A percentile compares a stretch with the other conserved stretches of the same genome.
phyloP scores from a whole-genome alignment of 1,284 basidiomycete genomes.

The Mycena citricolor region DNA sequence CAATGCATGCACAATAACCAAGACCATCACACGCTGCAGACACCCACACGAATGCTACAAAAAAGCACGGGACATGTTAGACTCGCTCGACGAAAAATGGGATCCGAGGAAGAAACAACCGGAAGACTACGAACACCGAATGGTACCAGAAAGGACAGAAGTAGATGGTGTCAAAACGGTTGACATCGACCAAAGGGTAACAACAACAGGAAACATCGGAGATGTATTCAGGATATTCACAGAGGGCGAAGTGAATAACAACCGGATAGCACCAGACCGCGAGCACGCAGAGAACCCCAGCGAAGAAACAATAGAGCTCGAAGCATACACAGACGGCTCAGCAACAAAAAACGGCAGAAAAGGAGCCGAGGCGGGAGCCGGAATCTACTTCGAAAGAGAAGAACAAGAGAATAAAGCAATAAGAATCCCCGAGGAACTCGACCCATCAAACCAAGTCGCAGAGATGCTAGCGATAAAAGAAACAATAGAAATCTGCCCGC shows the following conservation, averaged over 20 bases:
- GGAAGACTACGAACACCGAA: conserved; percentile 13
- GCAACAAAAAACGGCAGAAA: conserved; percentile 23
- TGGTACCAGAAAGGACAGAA: neutral
- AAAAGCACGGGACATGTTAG: neutral
- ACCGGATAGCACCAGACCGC: no score
- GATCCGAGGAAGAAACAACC: conserved; percentile 6
- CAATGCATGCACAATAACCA: neutral
- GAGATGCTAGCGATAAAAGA: conserved; percentile 25
- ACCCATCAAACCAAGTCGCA: conserved; percentile 28
- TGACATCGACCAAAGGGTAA: neutral
- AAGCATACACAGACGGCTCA: conserved; percentile 28
- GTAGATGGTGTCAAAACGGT: neutral
- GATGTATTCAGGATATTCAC: conserved; percentile 5
- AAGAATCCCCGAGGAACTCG: neutral
- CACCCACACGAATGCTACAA: conserved; percentile 11
- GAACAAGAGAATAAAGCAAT: conserved; percentile 23
- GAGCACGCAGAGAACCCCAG: no score
- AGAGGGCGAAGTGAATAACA: neutral
- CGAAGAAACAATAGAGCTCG: neutral
- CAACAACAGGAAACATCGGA: neutral
- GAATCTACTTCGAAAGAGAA: conserved; percentile 22
- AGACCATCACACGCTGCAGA: neutral
- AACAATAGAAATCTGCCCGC: conserved; percentile 6
- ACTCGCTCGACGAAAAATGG: conserved; percentile 10
- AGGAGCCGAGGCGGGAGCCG: conserved; percentile 26